Conservation (phyloP, 371 early-diverging fungal species). For the Mortierella sp. region DNA sequence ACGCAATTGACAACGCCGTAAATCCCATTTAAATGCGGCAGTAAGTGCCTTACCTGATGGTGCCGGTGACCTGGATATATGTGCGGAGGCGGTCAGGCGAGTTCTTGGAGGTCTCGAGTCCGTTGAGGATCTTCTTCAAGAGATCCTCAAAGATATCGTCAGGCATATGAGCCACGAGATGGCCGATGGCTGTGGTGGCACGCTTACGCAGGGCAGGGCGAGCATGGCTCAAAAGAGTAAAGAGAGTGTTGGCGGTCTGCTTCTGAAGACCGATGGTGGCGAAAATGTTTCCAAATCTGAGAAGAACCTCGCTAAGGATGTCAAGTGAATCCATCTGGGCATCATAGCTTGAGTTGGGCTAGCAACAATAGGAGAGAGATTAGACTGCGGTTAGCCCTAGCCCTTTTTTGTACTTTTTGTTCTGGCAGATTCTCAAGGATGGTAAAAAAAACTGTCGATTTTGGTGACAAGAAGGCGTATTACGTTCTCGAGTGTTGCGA, state of each 20-base stretch:
- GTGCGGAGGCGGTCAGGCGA: constrained; percentile 79
- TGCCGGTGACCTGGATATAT: constrained; percentile 78
- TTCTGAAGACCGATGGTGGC: constrained; percentile 66
- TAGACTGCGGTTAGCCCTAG: neutral
- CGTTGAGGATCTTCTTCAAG: constrained; percentile 61
- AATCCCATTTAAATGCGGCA: constrained; percentile 6
- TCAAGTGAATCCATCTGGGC: constrained; percentile 89
- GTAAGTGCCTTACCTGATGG: constrained; percentile 72
- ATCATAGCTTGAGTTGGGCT: constrained; percentile 71
- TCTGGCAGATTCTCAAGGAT: neutral
- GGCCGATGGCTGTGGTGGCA: constrained; percentile 81
- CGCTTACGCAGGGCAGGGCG: constrained; percentile 90
- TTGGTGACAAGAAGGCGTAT: constrained; percentile 19
- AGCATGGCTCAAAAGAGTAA: constrained; percentile 77
- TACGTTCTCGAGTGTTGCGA: constrained; percentile 72
- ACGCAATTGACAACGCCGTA: neutral
- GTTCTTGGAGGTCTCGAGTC: constrained; percentile 62
- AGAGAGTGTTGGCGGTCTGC: constrained; percentile 73
- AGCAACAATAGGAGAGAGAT: constrained; percentile 4
- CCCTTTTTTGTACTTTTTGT: neutral
- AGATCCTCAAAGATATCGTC: constrained; percentile 81
- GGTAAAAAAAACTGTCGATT: neutral
- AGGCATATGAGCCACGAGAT: constrained; percentile 76
- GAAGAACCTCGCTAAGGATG: constrained; percentile 85
- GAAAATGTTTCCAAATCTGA: constrained; percentile 79